phyloP scores from a whole-genome alignment of 75 land plant genomes.

The Picea sitchensis region DNA sequence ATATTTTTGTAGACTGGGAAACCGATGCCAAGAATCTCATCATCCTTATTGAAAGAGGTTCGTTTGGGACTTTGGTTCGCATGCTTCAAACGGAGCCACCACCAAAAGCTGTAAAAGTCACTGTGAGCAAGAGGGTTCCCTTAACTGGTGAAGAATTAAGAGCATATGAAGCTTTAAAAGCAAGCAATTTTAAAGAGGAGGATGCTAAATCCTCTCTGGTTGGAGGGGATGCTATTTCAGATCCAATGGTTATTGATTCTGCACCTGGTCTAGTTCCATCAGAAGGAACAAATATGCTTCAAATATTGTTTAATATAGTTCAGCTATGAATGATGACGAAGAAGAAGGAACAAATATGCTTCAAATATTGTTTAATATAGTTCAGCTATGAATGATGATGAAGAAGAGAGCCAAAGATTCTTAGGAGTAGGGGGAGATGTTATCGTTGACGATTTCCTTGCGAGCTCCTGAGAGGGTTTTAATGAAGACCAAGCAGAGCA shows the following conservation, averaged over 20 bases:
- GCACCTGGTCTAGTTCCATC: constrained; percentile 16
- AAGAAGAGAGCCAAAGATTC: no score
- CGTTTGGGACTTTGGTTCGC: constrained; percentile 86
- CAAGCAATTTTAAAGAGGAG: constrained; percentile 55
- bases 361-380: no score
- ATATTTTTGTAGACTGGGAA: constrained; percentile 91
- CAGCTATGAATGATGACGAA: no score
- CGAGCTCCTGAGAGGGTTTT: no score
- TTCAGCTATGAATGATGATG: no score
- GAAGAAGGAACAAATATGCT: constrained; percentile 15
- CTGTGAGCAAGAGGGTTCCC: constrained; percentile 76
- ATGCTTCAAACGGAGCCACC: constrained; percentile 93
- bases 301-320: no score
- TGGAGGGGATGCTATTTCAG: constrained; percentile 25
- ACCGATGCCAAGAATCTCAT: constrained; percentile 73
- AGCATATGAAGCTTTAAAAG: constrained; percentile 76
- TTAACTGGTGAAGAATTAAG: constrained; percentile 84
- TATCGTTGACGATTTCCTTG: no score
- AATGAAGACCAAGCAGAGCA: no score
- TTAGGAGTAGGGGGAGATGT: no score
- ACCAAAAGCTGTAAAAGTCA: constrained; percentile 89
- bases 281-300: constrained; percentile 22
- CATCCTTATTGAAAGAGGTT: constrained; percentile 87
- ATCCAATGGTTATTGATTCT: constrained; percentile 53
- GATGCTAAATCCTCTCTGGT: constrained; percentile 40